Conservation (phyloP, 176 grass and related monocot species). For the Aechmea fasciata region DNA sequence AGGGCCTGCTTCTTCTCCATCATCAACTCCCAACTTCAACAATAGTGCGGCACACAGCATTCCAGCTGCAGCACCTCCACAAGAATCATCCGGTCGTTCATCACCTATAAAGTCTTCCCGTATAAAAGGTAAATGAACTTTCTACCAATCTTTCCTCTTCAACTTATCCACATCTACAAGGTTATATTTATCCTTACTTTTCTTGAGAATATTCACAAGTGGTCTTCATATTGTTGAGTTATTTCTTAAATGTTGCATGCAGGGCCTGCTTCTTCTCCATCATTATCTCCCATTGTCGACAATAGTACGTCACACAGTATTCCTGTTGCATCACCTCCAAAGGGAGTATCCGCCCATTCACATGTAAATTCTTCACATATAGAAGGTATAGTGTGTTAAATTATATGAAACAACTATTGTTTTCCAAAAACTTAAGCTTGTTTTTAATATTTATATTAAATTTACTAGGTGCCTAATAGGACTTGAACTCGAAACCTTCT, state of each 20-base stretch:
- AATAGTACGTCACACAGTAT: not conserved
- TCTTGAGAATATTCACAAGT: no score
- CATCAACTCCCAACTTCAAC: slow-evolving; percentile 17
- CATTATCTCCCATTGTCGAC: not conserved
- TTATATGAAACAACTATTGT: no score
- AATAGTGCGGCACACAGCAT: slow-evolving; percentile 11
- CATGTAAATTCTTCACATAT: slow-evolving; percentile 12
- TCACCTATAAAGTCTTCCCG: slow-evolving; percentile 17
- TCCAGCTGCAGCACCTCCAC: slow-evolving; percentile 41
- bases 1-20: slow-evolving; percentile 41
- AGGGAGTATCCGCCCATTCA: slow-evolving; percentile 10
- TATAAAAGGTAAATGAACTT: no score
- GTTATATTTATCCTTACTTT: no score
- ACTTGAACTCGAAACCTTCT: no score
- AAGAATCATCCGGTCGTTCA: slow-evolving; percentile 31
- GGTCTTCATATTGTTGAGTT: no score
- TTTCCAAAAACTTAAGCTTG: no score
- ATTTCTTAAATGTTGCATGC: not conserved
- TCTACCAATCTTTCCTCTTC: no score
- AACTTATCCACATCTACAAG: no score
- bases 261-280: slow-evolving; percentile 10
- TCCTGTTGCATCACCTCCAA: slow-evolving; percentile 29
- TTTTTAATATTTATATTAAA: no score
- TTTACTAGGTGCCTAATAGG: no score
- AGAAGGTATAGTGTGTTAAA: not conserved